Conservation (phyloP, 805 yeast species). For the Metschnikowia kunwiensis region DNA sequence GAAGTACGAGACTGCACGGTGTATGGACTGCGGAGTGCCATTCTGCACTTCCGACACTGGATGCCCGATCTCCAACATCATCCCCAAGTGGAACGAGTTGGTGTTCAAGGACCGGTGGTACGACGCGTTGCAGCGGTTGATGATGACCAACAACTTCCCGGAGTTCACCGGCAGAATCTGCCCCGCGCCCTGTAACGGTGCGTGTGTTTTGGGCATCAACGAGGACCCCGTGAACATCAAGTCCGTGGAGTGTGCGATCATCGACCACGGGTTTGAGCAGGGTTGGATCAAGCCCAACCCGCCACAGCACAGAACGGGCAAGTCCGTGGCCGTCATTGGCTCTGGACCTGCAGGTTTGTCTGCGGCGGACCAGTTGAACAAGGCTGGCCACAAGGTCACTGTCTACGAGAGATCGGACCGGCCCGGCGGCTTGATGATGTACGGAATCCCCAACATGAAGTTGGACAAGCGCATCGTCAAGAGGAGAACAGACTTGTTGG, state of each 20-base stretch:
- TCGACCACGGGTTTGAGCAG: conserved; percentile 92
- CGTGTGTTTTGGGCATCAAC: conserved; percentile 85
- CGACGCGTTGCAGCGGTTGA: conserved; percentile 84
- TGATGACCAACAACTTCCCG: conserved; percentile 98
- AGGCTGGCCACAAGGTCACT: conserved; percentile 90
- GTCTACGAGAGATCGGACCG: conserved; percentile 94
- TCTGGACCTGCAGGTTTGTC: conserved; percentile 98
- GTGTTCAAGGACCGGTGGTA: conserved; percentile 94
- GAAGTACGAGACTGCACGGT: conserved; percentile 89
- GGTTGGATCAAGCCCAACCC: conserved; percentile 92
- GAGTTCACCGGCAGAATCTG: conserved; percentile 98
- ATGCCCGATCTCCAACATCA: conserved; percentile 94
- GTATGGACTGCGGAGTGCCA: conserved; percentile 99
- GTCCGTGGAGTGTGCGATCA: conserved; percentile 92
- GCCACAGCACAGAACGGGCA: conserved; percentile 80
- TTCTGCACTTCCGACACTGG: conserved; percentile 98
- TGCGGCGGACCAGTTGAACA: conserved; percentile 93
- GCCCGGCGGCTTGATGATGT: conserved; percentile 96
- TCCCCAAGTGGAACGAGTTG: conserved; percentile 97
- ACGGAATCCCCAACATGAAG: conserved; percentile 99
- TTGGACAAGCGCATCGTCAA: conserved; percentile 89
- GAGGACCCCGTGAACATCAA: conserved; percentile 96
- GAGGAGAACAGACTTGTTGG: conserved; percentile 87
- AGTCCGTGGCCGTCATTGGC: conserved; percentile 81
- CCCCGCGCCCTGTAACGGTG: conserved; percentile 99